These are phyloP conservation scores for Quercus alba DNA, from an alignment of 306 rosid species.

Conservation along the genomic window DNA sequence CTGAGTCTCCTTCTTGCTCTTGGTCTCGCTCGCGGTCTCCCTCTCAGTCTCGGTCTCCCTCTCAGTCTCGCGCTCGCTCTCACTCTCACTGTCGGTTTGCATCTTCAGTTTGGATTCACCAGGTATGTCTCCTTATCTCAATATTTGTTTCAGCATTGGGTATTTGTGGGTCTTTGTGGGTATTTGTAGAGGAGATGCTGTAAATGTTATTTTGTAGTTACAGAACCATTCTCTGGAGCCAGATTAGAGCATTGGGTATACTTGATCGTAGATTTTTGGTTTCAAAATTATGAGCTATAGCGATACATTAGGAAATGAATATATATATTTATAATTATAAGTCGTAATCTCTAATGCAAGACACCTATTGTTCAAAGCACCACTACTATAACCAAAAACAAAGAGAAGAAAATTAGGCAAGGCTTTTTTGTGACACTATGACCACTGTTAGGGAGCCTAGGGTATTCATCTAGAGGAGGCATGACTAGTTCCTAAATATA, in stretches of 20 bases:
- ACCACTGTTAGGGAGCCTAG: conserved; percentile 53
- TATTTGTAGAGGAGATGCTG: too few species aligned
- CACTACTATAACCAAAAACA: neutral
- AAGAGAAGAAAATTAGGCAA: neutral
- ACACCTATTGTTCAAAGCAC: neutral
- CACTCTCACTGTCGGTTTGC: too few species aligned
- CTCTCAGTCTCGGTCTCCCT: too few species aligned
- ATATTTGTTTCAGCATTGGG: too few species aligned
- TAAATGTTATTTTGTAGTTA: too few species aligned
- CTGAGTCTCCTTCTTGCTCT: too few species aligned
- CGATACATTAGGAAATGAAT: neutral
- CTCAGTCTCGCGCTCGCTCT: too few species aligned
- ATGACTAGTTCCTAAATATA: conserved; percentile 48
- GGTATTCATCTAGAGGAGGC: conserved; percentile 73
- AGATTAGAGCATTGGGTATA: neutral
- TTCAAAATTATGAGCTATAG: neutral
- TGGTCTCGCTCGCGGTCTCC: too few species aligned
- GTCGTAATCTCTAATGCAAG: neutral
- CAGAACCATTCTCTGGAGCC: too few species aligned
- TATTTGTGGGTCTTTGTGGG: too few species aligned
- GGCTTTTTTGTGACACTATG: conserved; percentile 3
- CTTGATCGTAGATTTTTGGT: neutral
- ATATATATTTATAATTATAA: neutral
- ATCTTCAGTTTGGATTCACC: too few species aligned
- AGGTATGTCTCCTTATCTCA: too few species aligned